Percentiles rank a stretch among this genome's conserved stretches.
Evolutionary conservation across 768 basidiomycete species (phyloP).

Genomic region (Hericium alpestre): DNA sequence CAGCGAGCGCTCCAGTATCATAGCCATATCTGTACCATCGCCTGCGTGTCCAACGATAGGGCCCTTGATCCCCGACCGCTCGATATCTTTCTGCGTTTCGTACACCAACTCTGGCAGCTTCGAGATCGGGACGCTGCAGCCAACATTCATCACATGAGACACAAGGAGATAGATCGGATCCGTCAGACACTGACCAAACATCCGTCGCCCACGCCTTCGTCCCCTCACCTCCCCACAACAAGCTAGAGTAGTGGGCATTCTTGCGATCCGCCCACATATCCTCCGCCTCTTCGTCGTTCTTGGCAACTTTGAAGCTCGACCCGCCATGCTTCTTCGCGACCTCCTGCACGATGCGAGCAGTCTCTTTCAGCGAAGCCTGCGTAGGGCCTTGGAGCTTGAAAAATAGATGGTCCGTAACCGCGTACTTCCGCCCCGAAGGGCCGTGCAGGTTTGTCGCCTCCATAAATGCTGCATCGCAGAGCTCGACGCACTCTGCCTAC

Average conservation of each 20-base stretch:
- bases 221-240: slow-evolving; percentile 45
- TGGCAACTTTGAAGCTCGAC: slow-evolving; percentile 55
- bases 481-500: slow-evolving; percentile 67
- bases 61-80: slow-evolving; percentile 41
- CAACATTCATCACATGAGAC: not conserved
- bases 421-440: slow-evolving; percentile 21
- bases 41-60: slow-evolving; percentile 72
- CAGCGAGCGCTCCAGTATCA: not conserved
- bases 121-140: slow-evolving; percentile 47
- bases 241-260: slow-evolving; percentile 46
- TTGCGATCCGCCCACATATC: slow-evolving; percentile 70
- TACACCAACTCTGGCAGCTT: slow-evolving; percentile 52
- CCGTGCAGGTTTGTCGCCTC: slow-evolving; percentile 46
- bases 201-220: slow-evolving; percentile 60
- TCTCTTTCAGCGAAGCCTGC: slow-evolving; percentile 46
- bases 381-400: slow-evolving; percentile 81
- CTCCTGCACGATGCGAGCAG: slow-evolving; percentile 44
- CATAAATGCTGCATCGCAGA: slow-evolving; percentile 67
- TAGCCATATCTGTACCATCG: slow-evolving; percentile 36
- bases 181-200: slow-evolving; percentile 43
- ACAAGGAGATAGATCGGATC: not conserved
- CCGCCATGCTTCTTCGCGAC: slow-evolving; percentile 59
- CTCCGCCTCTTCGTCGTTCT: slow-evolving; percentile 50
- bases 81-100: slow-evolving; percentile 65
- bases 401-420: slow-evolving; percentile 53